Conservation (phyloP, 768 basidiomycete genomes). For the Filobasidium floriforme region DNA sequence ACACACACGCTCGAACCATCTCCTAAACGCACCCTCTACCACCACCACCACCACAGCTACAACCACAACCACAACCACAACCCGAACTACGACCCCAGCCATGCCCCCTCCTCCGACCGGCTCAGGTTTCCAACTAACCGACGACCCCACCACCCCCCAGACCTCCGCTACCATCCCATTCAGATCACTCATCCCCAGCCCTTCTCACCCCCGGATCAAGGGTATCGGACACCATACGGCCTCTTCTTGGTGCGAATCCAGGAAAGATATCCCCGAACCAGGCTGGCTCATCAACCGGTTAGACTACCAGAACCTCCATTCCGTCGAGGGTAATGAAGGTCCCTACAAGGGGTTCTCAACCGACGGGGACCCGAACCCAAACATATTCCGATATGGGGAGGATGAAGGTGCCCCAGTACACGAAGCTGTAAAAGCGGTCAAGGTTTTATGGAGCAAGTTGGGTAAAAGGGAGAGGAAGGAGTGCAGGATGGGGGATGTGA, state of each 20-base stretch:
- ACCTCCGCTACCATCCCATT: slow-evolving; percentile 32
- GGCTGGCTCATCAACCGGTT: slow-evolving; percentile 35
- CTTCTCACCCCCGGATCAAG: slow-evolving; percentile 31
- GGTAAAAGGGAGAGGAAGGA: slow-evolving; percentile 22
- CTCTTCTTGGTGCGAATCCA: slow-evolving; percentile 29
- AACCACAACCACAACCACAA: too few species aligned
- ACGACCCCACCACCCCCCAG: slow-evolving; percentile 28
- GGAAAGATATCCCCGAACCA: slow-evolving; percentile 27
- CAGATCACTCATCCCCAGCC: slow-evolving; percentile 28
- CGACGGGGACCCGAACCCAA: slow-evolving; percentile 28
- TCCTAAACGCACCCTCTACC: too few species aligned
- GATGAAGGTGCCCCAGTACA: slow-evolving; percentile 36
- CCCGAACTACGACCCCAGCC: too few species aligned
- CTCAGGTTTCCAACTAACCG: slow-evolving; percentile 13
- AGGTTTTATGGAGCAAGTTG: slow-evolving; percentile 25
- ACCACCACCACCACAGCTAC: too few species aligned
- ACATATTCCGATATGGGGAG: slow-evolving; percentile 26
- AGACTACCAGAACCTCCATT: slow-evolving; percentile 27
- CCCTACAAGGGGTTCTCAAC: slow-evolving; percentile 31
- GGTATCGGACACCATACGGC: slow-evolving; percentile 30
- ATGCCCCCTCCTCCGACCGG: too few species aligned
- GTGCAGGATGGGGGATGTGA: slow-evolving; percentile 26
- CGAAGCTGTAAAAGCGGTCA: slow-evolving; percentile 25
- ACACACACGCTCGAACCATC: too few species aligned
- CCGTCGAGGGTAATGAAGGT: too few species aligned